Conservation (phyloP, 331 rosid genomes). For the Malus hybrid region DNA sequence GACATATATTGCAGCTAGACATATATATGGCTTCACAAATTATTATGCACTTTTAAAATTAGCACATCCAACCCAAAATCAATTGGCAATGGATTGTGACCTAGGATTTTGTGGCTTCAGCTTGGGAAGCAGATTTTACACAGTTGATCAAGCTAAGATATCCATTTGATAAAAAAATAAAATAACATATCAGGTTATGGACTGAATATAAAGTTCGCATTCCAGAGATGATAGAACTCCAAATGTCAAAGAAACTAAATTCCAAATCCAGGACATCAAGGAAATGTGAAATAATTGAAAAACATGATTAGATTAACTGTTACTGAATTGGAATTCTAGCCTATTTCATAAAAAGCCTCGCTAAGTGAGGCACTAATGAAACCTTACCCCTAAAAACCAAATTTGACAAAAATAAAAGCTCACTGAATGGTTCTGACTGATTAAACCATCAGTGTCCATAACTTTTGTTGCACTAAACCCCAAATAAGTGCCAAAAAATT, state of each 20-base stretch:
- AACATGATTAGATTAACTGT: neutral
- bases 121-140: neutral
- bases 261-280: neutral
- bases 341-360: neutral
- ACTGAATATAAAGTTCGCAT: neutral
- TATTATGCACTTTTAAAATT: neutral
- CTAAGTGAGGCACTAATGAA: neutral
- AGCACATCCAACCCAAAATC: neutral
- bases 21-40: neutral
- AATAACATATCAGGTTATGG: neutral
- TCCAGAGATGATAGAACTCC: neutral
- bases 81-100: neutral
- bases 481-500: neutral
- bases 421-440: neutral
- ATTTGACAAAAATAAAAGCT: neutral
- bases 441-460: neutral
- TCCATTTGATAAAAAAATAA: neutral
- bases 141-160: neutral
- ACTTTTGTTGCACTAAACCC: neutral
- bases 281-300: neutral
- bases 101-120: neutral
- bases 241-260: neutral
- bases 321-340: neutral
- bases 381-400: neutral
- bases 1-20: neutral